These are phyloP conservation scores for Acrodontium crateriforme DNA, from an alignment of 2,329 filamentous ascomycete species.

Conservation along the genomic window DNA sequence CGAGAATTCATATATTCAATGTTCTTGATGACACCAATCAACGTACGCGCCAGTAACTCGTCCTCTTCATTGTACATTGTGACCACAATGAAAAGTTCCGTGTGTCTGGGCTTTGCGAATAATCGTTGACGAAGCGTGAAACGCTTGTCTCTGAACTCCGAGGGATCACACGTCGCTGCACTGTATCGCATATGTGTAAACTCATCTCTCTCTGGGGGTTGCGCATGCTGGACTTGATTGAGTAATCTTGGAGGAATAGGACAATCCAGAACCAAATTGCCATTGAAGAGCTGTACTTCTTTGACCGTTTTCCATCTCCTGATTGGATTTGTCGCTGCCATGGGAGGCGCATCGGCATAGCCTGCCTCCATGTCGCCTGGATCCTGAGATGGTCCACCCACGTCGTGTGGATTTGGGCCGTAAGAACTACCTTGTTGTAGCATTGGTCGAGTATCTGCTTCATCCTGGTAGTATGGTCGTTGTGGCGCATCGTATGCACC, in stretches of 20 bases:
- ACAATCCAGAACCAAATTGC: constrained; percentile 93
- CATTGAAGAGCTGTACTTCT: constrained; percentile 85
- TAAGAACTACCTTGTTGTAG: constrained; percentile 49
- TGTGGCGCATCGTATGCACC: constrained; percentile 25
- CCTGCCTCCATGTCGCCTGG: constrained; percentile 18
- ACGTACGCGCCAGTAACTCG: constrained; percentile 82
- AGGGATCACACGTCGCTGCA: constrained; percentile 85
- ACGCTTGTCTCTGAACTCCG: constrained; percentile 73
- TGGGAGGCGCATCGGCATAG: constrained; percentile 31
- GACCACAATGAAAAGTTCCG: constrained; percentile 88
- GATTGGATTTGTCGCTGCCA: constrained; percentile 47
- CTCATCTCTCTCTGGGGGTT: constrained; percentile 70
- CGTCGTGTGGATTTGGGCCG: constrained; percentile 43
- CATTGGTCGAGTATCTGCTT: constrained; percentile 64
- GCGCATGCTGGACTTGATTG: constrained; percentile 73
- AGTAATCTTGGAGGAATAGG: constrained; percentile 81
- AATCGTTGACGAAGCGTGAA: constrained; percentile 86
- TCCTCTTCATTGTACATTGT: constrained; percentile 99
- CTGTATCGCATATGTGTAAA: constrained; percentile 86
- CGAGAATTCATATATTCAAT: constrained; percentile 96
- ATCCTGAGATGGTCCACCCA: constrained; percentile 24
- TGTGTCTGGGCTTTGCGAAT: constrained; percentile 83
- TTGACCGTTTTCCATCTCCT: constrained; percentile 97
- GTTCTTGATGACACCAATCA: constrained; percentile 97
- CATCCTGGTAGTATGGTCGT: constrained; percentile 46